phyloP scores from a whole-genome alignment of 179 eudicot genomes.

The Drosera spatulata region DNA sequence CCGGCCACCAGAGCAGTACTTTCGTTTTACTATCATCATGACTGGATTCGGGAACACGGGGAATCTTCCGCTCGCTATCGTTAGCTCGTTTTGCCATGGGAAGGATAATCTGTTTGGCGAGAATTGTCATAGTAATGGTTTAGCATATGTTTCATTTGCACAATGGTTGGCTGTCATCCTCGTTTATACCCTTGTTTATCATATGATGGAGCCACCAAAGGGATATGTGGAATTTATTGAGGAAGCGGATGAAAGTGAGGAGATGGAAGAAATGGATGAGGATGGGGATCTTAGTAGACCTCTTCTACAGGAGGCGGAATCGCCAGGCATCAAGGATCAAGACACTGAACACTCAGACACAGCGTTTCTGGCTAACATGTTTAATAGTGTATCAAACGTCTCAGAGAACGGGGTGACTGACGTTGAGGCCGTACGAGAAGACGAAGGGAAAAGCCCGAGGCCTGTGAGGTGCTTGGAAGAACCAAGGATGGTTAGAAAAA shows the following conservation, averaged over 20 bases:
- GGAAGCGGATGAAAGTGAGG: conserved; percentile 33
- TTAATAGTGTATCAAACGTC: conserved; percentile 24
- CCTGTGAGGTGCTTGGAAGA: conserved; percentile 65
- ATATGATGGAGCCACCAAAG: conserved; percentile 90
- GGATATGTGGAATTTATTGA: conserved; percentile 60
- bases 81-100: conserved; percentile 66
- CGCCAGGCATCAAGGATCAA: conserved; percentile 83
- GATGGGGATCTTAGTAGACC: conserved; percentile 52
- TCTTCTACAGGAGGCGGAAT: conserved; percentile 77
- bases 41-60: conserved; percentile 88
- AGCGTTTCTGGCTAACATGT: conserved; percentile 58
- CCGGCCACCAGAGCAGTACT: conserved; percentile 58
- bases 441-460: conserved; percentile 34
- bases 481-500: conserved; percentile 58
- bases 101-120: conserved; percentile 53
- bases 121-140: conserved; percentile 42
- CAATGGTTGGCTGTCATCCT: conserved; percentile 90
- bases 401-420: conserved; percentile 37
- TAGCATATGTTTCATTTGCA: conserved; percentile 79
- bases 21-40: conserved; percentile 53
- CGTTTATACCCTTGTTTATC: conserved; percentile 79
- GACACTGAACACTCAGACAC: conserved; percentile 64
- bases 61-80: conserved; percentile 67
- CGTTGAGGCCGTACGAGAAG: conserved; percentile 30
- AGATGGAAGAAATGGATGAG: conserved; percentile 1